Evolutionary conservation across 495 filamentous ascomycete species (phyloP).

Genomic region (Daldinia childiae): DNA sequence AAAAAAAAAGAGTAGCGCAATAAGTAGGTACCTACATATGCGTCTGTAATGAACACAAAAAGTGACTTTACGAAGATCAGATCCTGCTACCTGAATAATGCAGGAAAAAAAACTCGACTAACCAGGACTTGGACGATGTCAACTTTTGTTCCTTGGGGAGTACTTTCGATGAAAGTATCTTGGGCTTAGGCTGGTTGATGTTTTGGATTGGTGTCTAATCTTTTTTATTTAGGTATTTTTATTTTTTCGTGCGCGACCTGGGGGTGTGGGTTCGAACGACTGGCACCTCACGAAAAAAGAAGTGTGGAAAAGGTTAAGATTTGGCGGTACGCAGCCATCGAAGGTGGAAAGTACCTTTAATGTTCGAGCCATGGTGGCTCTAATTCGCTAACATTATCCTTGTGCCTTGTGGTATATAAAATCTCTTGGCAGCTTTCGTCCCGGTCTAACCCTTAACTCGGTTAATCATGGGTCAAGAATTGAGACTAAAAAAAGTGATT

Average conservation of each 20-base stretch:
- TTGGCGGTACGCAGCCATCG: slow-evolving; percentile 37
- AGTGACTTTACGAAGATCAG: slow-evolving; percentile 31
- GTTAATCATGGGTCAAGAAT: slow-evolving; percentile 36
- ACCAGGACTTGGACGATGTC: slow-evolving; percentile 34
- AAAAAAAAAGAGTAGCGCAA: slow-evolving; percentile 10
- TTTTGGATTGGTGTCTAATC: slow-evolving; percentile 42
- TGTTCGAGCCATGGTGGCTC: slow-evolving; percentile 32
- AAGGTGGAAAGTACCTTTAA: slow-evolving; percentile 42
- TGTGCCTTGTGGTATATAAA: not conserved
- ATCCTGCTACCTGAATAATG: slow-evolving; percentile 35
- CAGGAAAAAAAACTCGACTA: slow-evolving; percentile 26
- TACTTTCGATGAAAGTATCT: slow-evolving; percentile 35
- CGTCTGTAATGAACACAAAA: slow-evolving; percentile 17
- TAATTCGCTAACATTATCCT: slow-evolving; percentile 14
- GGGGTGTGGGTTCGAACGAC: slow-evolving; percentile 35
- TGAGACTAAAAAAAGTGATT: slow-evolving; percentile 12
- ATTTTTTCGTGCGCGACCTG: slow-evolving; percentile 30
- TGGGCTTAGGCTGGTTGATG: slow-evolving; percentile 30
- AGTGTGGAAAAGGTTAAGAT: slow-evolving; percentile 36
- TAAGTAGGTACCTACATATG: slow-evolving; percentile 5
- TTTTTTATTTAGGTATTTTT: slow-evolving; percentile 7
- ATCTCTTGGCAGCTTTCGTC: slow-evolving; percentile 25
- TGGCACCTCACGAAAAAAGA: slow-evolving; percentile 33
- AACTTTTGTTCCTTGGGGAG: slow-evolving; percentile 8
- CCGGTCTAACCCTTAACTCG: slow-evolving; percentile 40